Base-by-base conservation (phyloP, 108 stramenopile genomes). In the Stephanodiscus minutulus region DNA sequence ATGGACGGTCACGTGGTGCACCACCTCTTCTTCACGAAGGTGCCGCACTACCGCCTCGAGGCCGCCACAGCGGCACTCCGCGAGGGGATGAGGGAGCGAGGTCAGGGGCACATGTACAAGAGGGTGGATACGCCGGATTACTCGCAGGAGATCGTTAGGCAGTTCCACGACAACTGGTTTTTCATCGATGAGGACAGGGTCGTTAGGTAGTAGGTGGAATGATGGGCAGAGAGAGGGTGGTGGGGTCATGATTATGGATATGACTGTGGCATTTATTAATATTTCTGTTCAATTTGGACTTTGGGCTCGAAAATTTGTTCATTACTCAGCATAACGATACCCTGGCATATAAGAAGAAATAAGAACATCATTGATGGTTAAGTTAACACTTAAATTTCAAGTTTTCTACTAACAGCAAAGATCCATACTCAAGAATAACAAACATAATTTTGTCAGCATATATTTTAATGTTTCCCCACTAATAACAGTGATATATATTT, bases 1-100 rank as follows among this genome's bases (percentile, higher is more conserved):
- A 96, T 95, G 83, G 92, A 95, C 74, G 96, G 96, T 6, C 96
- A 96, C 64, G 92, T 96, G 5, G 74, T 88, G 8, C 96, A 96
- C 85, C 96, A 96, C 73, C 76, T 96, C n/a, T 96, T 96, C 78
- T 96, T 96, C 69, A 82, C 82, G 8, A 79, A 85, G 52, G 93
- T 96, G 12, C 96, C 96, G 13, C 96, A 96, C 74, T 96, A 96
- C 62, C 54, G 90, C 48, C 74, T 96, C 4, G 87, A 89, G 59
- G 66, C 71, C 13, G 90, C 85, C 17, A 88, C 87, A 0, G 70
- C 60, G 24, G 77, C 84, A 3, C 60, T 91, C 21, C 58, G 59
- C 33, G 47, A 63, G 35, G 79, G 77, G 9, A 47, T 91, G 70
- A 61, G 78, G 37, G 80, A 84, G 28, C 27, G 59, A 13, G 87